A percentile compares a stretch with the other conserved stretches of the same genome.
Conservation (phyloP, 306 rosid genomes). For the Gillenia trifoliata region DNA sequence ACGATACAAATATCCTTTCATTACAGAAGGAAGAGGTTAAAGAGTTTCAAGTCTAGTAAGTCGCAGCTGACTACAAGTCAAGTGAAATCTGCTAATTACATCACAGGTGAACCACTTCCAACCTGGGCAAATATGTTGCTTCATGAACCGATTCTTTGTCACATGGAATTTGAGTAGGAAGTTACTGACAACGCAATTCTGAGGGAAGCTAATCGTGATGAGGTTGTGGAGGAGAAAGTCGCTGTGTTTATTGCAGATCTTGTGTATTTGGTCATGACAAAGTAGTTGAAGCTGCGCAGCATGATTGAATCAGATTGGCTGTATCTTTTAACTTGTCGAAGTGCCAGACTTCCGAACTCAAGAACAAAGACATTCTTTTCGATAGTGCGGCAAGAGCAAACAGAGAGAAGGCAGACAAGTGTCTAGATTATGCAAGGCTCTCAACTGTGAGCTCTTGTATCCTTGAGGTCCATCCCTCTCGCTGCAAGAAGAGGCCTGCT, state of each 20-base stretch:
- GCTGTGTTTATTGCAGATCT: constrained; percentile 22
- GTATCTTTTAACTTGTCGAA: constrained; percentile 57
- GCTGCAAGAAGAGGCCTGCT: constrained; percentile 83
- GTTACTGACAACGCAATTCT: constrained; percentile 21
- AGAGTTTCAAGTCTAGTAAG: constrained; percentile 54
- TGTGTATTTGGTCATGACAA: constrained; percentile 30
- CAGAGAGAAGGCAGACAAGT: constrained; percentile 27
- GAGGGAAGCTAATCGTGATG: constrained; percentile 18
- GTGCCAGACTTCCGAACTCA: constrained; percentile 23
- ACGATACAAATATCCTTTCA: constrained; percentile 33
- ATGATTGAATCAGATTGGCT: constrained; percentile 86
- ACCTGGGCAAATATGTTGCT: constrained; percentile 49
- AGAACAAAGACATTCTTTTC: constrained; percentile 10
- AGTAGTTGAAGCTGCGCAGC: constrained; percentile 47
- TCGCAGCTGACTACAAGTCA: constrained; percentile 22
- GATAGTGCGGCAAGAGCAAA: constrained; percentile 22
- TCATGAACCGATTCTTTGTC: constrained; percentile 78
- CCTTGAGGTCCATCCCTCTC: constrained; percentile 64
- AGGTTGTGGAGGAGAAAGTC: constrained; percentile 21
- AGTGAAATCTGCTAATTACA: constrained; percentile 25
- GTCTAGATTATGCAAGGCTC: constrained; percentile 44
- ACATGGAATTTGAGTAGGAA: constrained; percentile 49
- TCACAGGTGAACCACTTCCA: constrained; percentile 41
- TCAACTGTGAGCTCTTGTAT: constrained; percentile 48
- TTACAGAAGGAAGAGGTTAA: constrained; percentile 67